Evolutionary conservation across 2,329 filamentous ascomycete genomes (phyloP).

Genomic region (Zymoseptoria passerinii): DNA sequence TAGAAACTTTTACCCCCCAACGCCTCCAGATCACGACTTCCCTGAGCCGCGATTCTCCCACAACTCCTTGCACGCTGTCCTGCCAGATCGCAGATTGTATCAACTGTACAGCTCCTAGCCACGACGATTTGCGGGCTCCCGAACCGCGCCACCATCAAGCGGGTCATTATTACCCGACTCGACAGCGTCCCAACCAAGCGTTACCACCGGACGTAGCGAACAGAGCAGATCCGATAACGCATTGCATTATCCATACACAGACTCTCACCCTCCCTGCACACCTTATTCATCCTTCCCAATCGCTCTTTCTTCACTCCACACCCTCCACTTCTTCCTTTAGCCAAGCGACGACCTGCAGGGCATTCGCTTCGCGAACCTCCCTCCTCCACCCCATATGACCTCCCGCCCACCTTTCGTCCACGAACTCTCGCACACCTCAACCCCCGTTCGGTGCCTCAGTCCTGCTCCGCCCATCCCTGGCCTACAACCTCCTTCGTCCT

Average conservation of each 20-base stretch:
- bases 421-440: not conserved
- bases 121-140: not conserved
- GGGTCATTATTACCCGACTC: not conserved
- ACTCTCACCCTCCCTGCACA: not conserved
- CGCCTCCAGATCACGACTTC: not conserved
- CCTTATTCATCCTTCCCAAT: not conserved
- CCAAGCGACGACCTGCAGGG: not conserved
- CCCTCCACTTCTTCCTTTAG: not conserved
- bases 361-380: not conserved
- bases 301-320: not conserved
- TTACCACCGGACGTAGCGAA: not conserved
- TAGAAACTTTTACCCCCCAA: not conserved
- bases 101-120: not conserved
- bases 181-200: not conserved
- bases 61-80: not conserved
- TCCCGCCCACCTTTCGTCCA: not conserved
- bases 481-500: not conserved
- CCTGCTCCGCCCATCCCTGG: not conserved
- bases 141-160: not conserved
- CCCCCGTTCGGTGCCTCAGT: not conserved
- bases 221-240: not conserved
- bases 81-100: not conserved
- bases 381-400: not conserved
- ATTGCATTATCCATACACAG: not conserved
- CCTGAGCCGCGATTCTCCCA: not conserved